Evolutionary conservation across 2,329 filamentous ascomycete species (phyloP).

Genomic region (Verticillium isaacii): DNA sequence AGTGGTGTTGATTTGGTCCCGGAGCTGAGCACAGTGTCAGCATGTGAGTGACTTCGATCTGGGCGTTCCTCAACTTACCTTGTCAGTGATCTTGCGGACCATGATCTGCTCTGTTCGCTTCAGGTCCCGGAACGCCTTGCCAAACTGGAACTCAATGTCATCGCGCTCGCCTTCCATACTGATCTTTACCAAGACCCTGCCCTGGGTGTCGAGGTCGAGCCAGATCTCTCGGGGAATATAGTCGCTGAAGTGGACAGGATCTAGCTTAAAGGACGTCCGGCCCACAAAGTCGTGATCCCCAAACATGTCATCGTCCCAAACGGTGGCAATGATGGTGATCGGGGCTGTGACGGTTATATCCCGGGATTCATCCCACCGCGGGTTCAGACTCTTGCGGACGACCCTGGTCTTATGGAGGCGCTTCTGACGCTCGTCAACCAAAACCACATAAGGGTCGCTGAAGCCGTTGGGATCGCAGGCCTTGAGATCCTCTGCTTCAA

Average conservation of each 20-base stretch:
- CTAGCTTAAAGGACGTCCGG: constrained; percentile 94
- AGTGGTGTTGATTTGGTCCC: constrained; percentile 85
- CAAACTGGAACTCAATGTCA: constrained; percentile 98
- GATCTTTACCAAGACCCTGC: constrained; percentile 79
- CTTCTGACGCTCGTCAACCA: constrained; percentile 97
- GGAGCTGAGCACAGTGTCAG: constrained; percentile 58
- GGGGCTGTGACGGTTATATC: constrained; percentile 91
- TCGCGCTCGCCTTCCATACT: constrained; percentile 99
- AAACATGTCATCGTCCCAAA: constrained; percentile 97
- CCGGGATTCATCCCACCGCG: constrained; percentile 94
- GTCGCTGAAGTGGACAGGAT: constrained; percentile 94
- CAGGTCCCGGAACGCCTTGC: constrained; percentile 90
- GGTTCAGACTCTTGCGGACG: constrained; percentile 84
- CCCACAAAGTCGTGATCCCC: constrained; percentile 97
- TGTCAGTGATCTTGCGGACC: constrained; percentile 96
- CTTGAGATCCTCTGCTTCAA: constrained; percentile 95
- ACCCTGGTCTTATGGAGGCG: constrained; percentile 91
- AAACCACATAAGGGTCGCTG: constrained; percentile 94
- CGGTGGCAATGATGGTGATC: constrained; percentile 90
- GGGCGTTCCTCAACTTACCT: constrained; percentile 50
- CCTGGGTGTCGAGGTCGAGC: constrained; percentile 95
- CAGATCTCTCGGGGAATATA: constrained; percentile 95
- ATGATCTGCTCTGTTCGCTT: constrained; percentile 97
- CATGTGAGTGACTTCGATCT: background rate
- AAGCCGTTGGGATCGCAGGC: constrained; percentile 93